Evolutionary conservation across 2,329 filamentous ascomycete genomes (phyloP).

Genomic region (Pseudocercospora vitis): DNA sequence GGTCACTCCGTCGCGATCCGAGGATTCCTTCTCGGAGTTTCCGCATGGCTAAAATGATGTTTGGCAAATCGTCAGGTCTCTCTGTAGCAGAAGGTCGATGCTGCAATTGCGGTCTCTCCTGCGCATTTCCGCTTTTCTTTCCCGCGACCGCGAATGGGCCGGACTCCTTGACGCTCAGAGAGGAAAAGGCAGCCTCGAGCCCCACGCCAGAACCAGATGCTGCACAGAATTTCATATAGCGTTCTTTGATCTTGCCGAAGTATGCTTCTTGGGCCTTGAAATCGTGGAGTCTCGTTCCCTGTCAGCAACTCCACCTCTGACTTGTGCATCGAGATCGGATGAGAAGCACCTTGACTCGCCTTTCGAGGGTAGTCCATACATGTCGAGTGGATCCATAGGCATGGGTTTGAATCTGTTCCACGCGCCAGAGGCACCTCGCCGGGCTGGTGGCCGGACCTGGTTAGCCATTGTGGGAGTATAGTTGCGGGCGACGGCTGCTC

Average conservation of each 20-base stretch:
- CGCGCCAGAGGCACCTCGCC: conserved; percentile 51
- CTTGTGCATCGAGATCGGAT: background rate
- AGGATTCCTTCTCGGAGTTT: conserved; percentile 91
- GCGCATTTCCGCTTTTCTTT: conserved; percentile 5
- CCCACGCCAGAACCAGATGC: conserved; percentile 68
- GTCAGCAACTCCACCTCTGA: conserved; percentile 16
- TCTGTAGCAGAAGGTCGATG: conserved; percentile 31
- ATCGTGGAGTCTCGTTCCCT: conserved; percentile 51
- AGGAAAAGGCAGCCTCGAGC: conserved; percentile 72
- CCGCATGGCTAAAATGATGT: conserved; percentile 78
- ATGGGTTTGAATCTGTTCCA: conserved; percentile 74
- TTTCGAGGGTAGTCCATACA: conserved; percentile 83
- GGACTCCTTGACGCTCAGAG: conserved; percentile 50
- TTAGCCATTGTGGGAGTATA: conserved; percentile 23
- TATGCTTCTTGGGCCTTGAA: conserved; percentile 78
- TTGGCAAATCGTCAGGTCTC: conserved; percentile 65
- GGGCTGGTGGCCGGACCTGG: conserved; percentile 32
- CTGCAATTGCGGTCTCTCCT: conserved; percentile 19
- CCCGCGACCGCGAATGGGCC: background rate
- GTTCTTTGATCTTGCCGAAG: conserved; percentile 81
- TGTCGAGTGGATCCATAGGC: conserved; percentile 73
- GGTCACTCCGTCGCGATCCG: conserved; percentile 70
- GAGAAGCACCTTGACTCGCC: conserved; percentile 73
- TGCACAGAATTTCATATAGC: conserved; percentile 87
- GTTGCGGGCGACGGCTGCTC: background rate